Base-by-base conservation (phyloP, 2,329 filamentous ascomycete species). In the Alternaria dauci region DNA sequence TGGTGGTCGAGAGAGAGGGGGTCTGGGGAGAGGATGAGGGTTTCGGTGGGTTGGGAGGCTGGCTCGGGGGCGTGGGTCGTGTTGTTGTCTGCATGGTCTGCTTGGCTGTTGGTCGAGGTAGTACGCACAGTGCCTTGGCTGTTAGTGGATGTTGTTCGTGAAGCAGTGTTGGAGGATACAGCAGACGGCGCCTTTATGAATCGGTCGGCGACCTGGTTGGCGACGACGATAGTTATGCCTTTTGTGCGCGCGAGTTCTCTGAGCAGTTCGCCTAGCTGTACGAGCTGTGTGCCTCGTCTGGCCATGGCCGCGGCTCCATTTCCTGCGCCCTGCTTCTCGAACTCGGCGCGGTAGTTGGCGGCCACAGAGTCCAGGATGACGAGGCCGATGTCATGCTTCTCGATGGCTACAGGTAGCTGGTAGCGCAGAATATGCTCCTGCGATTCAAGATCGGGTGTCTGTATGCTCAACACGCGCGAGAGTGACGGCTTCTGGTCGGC, bases 351-450 rank as follows among this genome's bases (percentile, higher is more conserved):
- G 79, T 95, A 99, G 79, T 99, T 99, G 61, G 95, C 93, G 0
- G 95, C 94, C 28, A 99, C 90, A 5, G 92, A 96, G 81, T 99
- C 95, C 32, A 99, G 81, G 14, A 98, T 86, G 1, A 99, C 81
- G 1, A 99, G 85, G 2, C 94, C 93, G 53, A 97, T 84, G 62
- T 89, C 85, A 77, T 92, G 88, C 47, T 91, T 87, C 66, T 86
- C 82, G 20, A 97, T 88, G 28, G 93, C 89, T 18, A 97, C 90
- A 1, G 95, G 95, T 6, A 98, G 89, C 78, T 99, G 95, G 79
- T 92, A 98, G 66, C 89, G 89, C 26, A 98, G 83, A 73, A 99
- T 97, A 79, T 98, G 94, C 61, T 98, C 94, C 79, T 99, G 95
- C 0, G 91, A 90, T 79, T 98, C 95, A 57, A 98, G 88, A 76